Percentiles rank a stretch among this genome's conserved stretches.
Conservation (phyloP, 371 early-diverging fungal species). For the Circinella minor region DNA sequence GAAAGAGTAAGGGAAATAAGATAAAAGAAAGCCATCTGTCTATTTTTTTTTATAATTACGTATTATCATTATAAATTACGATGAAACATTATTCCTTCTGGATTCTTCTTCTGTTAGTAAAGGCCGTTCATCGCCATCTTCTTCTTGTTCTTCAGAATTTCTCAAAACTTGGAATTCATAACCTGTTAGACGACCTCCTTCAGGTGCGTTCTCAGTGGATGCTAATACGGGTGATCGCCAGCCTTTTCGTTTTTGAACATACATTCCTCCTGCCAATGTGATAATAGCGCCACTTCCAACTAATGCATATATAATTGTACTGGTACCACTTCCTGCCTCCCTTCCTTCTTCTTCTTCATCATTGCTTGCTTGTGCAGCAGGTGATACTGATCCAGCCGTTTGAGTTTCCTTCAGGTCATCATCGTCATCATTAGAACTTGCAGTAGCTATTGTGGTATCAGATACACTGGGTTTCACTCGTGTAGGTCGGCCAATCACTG, state of each 20-base stretch:
- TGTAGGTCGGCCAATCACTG: conserved; percentile 22
- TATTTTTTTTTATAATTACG: not conserved
- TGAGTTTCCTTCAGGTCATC: not conserved
- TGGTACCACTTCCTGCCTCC: not conserved
- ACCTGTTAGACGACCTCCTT: not conserved
- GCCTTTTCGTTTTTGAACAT: conserved; percentile 25
- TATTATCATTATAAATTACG: not conserved
- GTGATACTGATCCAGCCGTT: conserved; percentile 6
- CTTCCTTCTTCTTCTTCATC: conserved; percentile 10
- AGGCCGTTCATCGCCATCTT: conserved; percentile 22
- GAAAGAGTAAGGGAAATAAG: not conserved
- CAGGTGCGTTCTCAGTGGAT: not conserved
- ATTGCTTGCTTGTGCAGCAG: conserved; percentile 10
- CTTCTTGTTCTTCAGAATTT: conserved; percentile 29
- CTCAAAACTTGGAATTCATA: conserved; percentile 27
- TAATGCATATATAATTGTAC: conserved; percentile 21
- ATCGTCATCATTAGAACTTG: not conserved
- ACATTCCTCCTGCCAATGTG: conserved; percentile 24
- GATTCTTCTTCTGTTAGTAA: conserved; percentile 12
- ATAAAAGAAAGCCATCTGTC: not conserved
- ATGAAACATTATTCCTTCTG: conserved; percentile 7
- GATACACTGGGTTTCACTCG: conserved; percentile 22
- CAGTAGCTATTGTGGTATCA: not conserved
- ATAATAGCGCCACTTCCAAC: conserved; percentile 29
- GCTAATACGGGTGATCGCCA: conserved; percentile 19